A percentile compares a stretch with the other conserved stretches of the same genome.
phyloP scores from a whole-genome alignment of 139 green algal species.

The Auxenochlorella protothecoides region DNA sequence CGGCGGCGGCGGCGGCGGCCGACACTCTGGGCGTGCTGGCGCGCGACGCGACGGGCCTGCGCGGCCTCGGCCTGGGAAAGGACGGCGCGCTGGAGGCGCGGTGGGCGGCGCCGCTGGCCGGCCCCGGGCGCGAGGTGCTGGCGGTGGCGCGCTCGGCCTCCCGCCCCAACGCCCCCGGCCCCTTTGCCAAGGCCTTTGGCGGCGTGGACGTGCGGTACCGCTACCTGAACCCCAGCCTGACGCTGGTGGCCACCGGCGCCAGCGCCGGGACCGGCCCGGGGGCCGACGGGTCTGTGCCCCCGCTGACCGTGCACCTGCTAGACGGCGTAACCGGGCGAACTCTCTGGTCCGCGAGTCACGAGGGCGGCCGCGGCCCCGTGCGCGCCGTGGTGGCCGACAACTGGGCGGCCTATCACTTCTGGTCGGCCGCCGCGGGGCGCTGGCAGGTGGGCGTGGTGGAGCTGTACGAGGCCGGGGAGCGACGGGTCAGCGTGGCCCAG shows the following conservation, averaged over 20 bases:
- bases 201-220: slow-evolving; percentile 79
- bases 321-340: slow-evolving; percentile 76
- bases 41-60: slow-evolving; percentile 10
- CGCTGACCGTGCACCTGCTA: slow-evolving; percentile 46
- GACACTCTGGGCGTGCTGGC: slow-evolving; percentile 25
- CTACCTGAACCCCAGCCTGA: slow-evolving; percentile 83
- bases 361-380: slow-evolving; percentile 55
- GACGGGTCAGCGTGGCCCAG: slow-evolving; percentile 31
- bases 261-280: not conserved
- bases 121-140: not conserved
- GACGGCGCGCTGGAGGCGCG: slow-evolving; percentile 8
- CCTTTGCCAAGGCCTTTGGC: slow-evolving; percentile 61
- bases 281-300: not conserved
- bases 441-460: slow-evolving; percentile 46
- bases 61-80: slow-evolving; percentile 6
- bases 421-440: slow-evolving; percentile 32
- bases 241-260: slow-evolving; percentile 67
- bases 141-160: not conserved
- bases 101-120: slow-evolving; percentile 16
- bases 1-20: slow-evolving; percentile 5
- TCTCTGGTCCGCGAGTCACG: slow-evolving; percentile 60
- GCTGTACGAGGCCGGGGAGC: slow-evolving; percentile 63
- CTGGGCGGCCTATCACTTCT: slow-evolving; percentile 76
- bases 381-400: slow-evolving; percentile 64
- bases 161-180: no score